phyloP scores from a whole-genome alignment of 2,329 filamentous ascomycete genomes.

The Elsinoe necatrix region DNA sequence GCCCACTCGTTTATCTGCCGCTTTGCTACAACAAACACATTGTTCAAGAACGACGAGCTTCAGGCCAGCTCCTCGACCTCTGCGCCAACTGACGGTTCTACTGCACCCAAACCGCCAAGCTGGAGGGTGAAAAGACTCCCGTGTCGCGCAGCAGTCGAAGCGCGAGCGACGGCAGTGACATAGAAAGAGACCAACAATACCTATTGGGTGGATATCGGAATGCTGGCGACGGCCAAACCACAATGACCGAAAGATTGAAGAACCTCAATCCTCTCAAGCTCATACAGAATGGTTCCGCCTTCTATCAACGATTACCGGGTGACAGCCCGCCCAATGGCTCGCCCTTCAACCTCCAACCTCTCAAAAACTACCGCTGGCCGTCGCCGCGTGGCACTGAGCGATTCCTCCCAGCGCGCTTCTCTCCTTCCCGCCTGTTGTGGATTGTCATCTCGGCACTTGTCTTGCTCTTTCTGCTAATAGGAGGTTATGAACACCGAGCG shows the following conservation, averaged over 20 bases:
- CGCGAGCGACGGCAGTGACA: constrained; percentile 10
- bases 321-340: constrained; percentile 33
- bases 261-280: constrained; percentile 39
- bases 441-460: constrained; percentile 33
- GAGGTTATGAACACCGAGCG: constrained; percentile 34
- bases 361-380: constrained; percentile 34
- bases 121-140: constrained; percentile 13
- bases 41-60: not conserved
- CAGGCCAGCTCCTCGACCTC: not conserved
- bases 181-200: not conserved
- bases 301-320: constrained; percentile 41
- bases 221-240: constrained; percentile 18
- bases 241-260: constrained; percentile 29
- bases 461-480: constrained; percentile 35
- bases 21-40: not conserved
- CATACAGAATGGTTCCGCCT: constrained; percentile 33
- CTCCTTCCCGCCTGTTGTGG: constrained; percentile 34
- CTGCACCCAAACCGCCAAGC: not conserved
- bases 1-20: not conserved
- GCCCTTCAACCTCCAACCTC: constrained; percentile 30
- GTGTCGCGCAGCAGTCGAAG: constrained; percentile 13
- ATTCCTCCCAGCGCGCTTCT: constrained; percentile 28
- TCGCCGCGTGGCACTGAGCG: constrained; percentile 28
- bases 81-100: not conserved
- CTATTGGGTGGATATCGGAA: constrained; percentile 16